Evolutionary conservation across 2,329 filamentous ascomycete species (phyloP).

Genomic region (Aspergillus terreus): DNA sequence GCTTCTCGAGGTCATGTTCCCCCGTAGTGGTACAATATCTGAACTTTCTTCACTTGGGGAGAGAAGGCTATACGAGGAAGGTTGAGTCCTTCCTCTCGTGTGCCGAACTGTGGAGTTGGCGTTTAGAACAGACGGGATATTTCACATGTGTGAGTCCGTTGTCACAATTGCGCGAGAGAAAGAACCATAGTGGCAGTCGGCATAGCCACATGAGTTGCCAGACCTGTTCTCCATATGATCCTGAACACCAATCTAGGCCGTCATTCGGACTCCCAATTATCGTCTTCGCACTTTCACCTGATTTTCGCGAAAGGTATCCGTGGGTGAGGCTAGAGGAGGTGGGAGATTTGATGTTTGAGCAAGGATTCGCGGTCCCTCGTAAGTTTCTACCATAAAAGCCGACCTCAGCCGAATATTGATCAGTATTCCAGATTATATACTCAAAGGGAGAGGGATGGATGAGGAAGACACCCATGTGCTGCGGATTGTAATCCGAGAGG

Average conservation of each 20-base stretch:
- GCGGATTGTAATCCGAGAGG: constrained; percentile 60
- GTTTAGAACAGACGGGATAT: background rate
- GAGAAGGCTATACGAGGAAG: constrained; percentile 49
- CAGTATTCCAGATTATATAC: background rate
- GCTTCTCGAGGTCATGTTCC: constrained; percentile 64
- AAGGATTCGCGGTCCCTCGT: background rate
- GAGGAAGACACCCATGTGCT: constrained; percentile 62
- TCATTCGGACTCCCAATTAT: background rate
- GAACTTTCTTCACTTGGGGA: constrained; percentile 64
- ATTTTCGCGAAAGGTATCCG: background rate
- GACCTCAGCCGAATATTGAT: background rate
- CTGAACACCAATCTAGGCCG: background rate
- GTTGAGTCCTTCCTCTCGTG: background rate
- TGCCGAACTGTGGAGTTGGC: background rate
- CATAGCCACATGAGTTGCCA: background rate
- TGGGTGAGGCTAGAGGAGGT: background rate
- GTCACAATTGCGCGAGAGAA: background rate
- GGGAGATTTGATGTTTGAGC: background rate
- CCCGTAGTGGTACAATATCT: constrained; percentile 66
- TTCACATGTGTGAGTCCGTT: background rate
- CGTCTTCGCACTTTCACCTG: background rate
- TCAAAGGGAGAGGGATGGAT: constrained; percentile 41
- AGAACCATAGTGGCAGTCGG: background rate
- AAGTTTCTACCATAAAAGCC: background rate
- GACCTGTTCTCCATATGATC: background rate